Percentiles rank a stretch among this genome's conserved stretches.
These are phyloP conservation scores for Xylaria telfairii DNA, from an alignment of 495 filamentous ascomycete species.

Conservation along the genomic window DNA sequence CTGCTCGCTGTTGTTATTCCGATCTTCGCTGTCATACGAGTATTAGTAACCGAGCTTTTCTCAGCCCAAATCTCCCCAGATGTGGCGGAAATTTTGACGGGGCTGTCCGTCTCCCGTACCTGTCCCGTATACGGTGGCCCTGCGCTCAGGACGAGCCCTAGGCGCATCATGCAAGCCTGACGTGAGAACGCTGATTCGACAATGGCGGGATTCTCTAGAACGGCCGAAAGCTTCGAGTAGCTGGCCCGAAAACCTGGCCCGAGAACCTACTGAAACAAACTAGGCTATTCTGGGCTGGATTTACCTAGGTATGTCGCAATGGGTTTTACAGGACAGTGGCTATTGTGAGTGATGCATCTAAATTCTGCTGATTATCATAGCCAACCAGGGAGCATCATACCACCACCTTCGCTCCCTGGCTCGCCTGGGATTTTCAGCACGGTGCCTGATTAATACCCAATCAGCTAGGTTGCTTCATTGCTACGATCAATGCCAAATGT, in stretches of 20 bases:
- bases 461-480: conserved; percentile 10
- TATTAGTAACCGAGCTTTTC: background rate
- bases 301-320: background rate
- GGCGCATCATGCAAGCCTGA: background rate
- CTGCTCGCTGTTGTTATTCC: conserved; percentile 9
- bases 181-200: conserved; percentile 10
- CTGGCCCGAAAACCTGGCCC: background rate
- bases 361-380: background rate
- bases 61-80: conserved; percentile 1
- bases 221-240: background rate
- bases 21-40: conserved; percentile 16
- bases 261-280: conserved; percentile 4
- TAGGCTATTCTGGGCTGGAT: conserved; percentile 2
- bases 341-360: background rate
- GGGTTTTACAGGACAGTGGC: background rate
- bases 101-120: background rate
- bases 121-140: background rate
- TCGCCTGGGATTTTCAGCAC: background rate
- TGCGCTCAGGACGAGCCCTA: background rate
- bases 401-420: conserved; percentile 4
- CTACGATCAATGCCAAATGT: background rate
- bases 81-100: background rate
- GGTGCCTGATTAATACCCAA: conserved; percentile 18
- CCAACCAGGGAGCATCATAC: background rate
- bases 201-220: background rate